phyloP scores from a whole-genome alignment of 2,329 filamentous ascomycete genomes.

The Hyphodiscus sp. region DNA sequence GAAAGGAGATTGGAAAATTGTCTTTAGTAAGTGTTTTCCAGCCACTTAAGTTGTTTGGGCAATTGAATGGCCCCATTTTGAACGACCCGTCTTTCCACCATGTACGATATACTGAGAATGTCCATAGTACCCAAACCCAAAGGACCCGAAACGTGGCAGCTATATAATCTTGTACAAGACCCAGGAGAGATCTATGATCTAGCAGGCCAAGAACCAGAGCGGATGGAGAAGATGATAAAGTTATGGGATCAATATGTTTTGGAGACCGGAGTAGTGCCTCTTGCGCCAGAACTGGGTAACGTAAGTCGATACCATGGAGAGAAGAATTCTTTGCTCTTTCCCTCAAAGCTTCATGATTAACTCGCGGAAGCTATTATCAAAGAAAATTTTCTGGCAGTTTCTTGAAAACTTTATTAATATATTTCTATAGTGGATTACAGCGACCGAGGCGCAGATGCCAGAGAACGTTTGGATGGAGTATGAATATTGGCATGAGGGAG shows the following conservation, averaged over 20 bases:
- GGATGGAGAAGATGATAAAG: conserved; percentile 41
- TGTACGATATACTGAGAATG: too few relatives aligned
- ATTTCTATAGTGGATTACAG: conserved; percentile 55
- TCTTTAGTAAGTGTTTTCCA: too few relatives aligned
- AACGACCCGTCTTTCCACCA: too few relatives aligned
- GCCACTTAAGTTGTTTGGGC: too few relatives aligned
- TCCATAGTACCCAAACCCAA: conserved; percentile 50
- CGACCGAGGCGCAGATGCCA: conserved; percentile 58
- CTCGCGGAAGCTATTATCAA: too few relatives aligned
- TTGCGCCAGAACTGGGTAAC: conserved; percentile 50
- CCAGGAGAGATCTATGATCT: conserved; percentile 45
- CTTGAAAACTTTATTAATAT: too few relatives aligned
- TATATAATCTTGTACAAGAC: conserved; percentile 47
- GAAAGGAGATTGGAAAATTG: conserved; percentile 50
- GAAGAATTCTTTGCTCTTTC: too few relatives aligned
- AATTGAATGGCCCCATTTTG: too few relatives aligned
- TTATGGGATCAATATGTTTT: conserved; percentile 52
- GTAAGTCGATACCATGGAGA: too few relatives aligned
- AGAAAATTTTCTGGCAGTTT: too few relatives aligned
- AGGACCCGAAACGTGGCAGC: conserved; percentile 49
- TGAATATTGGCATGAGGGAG: conserved; percentile 54
- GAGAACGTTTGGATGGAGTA: conserved; percentile 62
- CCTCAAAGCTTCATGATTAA: too few relatives aligned
- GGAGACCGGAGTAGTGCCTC: conserved; percentile 53
- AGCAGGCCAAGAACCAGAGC: conserved; percentile 35